A percentile compares a stretch with the other conserved stretches of the same genome.
Conservation (phyloP, 73 alveolate species). For the Paramecium octaurelia region DNA sequence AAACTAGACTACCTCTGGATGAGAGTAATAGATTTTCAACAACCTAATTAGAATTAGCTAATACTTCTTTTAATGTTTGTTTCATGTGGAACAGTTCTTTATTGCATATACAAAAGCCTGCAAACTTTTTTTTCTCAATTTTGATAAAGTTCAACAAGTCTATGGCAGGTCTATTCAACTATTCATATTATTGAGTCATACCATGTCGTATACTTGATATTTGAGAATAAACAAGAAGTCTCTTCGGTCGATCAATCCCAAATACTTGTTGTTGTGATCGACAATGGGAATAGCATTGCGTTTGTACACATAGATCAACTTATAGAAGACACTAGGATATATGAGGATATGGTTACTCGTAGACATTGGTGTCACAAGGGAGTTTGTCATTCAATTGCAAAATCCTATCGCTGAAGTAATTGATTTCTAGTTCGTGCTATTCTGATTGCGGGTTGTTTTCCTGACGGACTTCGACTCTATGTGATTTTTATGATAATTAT, state of each 20-base stretch:
- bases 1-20: slow-evolving; percentile 30
- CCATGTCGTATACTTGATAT: slow-evolving; percentile 22
- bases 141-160: background rate
- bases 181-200: background rate
- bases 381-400: background rate
- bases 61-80: slow-evolving; percentile 40
- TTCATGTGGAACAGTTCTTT: slow-evolving; percentile 16
- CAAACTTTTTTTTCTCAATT: background rate
- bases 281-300: background rate
- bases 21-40: slow-evolving; percentile 40
- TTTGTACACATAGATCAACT: background rate
- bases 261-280: background rate
- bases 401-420: background rate
- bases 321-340: background rate
- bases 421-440: slow-evolving; percentile 28
- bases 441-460: background rate
- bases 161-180: background rate
- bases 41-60: background rate
- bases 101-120: background rate
- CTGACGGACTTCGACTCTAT: background rate
- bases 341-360: background rate
- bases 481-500: background rate
- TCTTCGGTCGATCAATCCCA: slow-evolving; percentile 27
- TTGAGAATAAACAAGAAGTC: slow-evolving; percentile 18
- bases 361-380: background rate